Conservation (phyloP, 2,329 filamentous ascomycete genomes). For the Aspergillus ustus region DNA sequence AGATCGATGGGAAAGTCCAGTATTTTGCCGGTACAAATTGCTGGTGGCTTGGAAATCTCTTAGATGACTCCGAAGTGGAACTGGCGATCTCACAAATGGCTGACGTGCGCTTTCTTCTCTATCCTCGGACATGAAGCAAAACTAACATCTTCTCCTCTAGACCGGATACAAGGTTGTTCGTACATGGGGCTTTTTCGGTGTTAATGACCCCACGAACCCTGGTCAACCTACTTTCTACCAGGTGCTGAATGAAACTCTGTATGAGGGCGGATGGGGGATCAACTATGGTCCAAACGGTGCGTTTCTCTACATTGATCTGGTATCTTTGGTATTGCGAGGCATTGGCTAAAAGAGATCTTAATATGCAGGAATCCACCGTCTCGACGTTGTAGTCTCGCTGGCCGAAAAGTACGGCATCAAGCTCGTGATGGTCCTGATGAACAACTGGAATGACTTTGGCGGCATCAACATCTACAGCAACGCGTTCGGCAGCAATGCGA, state of each 20-base stretch:
- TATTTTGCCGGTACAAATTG: constrained; percentile 15
- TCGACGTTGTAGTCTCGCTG: constrained; percentile 65
- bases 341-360: neutral
- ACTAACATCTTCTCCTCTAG: neutral
- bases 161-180: constrained; percentile 15
- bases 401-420: constrained; percentile 65
- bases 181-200: constrained; percentile 13
- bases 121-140: neutral
- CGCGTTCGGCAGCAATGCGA: constrained; percentile 58
- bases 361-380: constrained; percentile 48
- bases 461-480: constrained; percentile 63
- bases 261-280: constrained; percentile 9
- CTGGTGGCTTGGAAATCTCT: constrained; percentile 12
- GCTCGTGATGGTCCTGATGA: constrained; percentile 61
- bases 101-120: neutral
- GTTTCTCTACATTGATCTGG: neutral
- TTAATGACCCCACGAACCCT: constrained; percentile 8
- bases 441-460: constrained; percentile 71
- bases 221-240: constrained; percentile 11
- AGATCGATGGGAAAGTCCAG: constrained; percentile 14
- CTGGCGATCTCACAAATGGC: constrained; percentile 12
- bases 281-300: constrained; percentile 13
- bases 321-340: neutral
- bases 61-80: constrained; percentile 7
- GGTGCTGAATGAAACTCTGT: constrained; percentile 7